Evolutionary conservation across 345 rosid genomes (phyloP), one percentile per base, ranked within the genome.

Genomic region (Acer negundo): DNA sequence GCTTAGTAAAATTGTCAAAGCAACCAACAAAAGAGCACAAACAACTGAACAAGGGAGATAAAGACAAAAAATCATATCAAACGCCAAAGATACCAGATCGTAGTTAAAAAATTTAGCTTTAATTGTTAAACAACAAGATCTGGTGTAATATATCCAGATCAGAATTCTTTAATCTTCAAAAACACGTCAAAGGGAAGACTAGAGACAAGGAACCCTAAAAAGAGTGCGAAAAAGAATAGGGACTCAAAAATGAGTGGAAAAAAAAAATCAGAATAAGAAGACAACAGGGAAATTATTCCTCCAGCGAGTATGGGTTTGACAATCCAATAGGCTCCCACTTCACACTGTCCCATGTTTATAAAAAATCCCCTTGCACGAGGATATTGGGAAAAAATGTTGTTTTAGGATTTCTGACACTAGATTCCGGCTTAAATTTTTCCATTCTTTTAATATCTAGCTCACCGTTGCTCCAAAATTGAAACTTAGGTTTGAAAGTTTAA

Each of bases 11-110:
- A 47, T 26, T 26, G 2, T n/a, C 59, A 44, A 46, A 74, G 65
- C 69, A 63, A 47, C 19, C 59, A 19, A 62, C 58, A 55, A 44
- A 46, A 63, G 64, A 73, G 68, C 28, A 16, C 76, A 44, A n/a
- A 8, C n/a, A n/a, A n/a, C n/a, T n/a, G n/a, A n/a, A n/a, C 55
- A 47, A 62, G 65, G 49, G 5, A 74, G 24, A 72, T 10, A 10
- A 44, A 22, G 38, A 51, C 13, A 20, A 23, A 61, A 49, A 17
- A 17, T 46, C 16, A 46, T 61, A 73, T 28, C 69, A 28, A 63
- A 46, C 28, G 13, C 24, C 69, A 42, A 61, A 0, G 6, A 24
- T 24, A 56, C 40, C 58, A 73, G 46, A 44, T 61, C 22, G n/a
- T 26, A 15, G n/a, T 23, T 23, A 13, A 4, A 40, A 23, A 73